These are phyloP conservation scores for Pyrenophora teres DNA, from an alignment of 2,329 filamentous ascomycete genomes.

Conservation along the genomic window DNA sequence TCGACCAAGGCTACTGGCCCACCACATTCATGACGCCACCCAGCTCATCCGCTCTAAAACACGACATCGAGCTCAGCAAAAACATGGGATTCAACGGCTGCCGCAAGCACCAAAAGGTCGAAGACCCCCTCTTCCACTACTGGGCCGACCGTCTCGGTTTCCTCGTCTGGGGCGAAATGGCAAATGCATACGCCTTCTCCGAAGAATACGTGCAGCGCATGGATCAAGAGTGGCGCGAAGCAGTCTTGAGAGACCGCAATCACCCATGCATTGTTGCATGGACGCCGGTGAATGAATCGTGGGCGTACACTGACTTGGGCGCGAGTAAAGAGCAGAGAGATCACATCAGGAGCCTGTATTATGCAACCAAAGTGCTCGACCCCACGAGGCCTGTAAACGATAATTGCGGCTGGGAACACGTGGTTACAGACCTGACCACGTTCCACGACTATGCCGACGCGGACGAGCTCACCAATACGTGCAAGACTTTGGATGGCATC, in stretches of 20 bases:
- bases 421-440: constrained; percentile 66
- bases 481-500: constrained; percentile 59
- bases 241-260: constrained; percentile 67
- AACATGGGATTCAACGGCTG: constrained; percentile 68
- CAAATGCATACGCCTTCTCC: constrained; percentile 67
- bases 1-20: constrained; percentile 69
- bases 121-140: constrained; percentile 65
- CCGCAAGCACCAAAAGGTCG: constrained; percentile 68
- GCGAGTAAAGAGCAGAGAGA: constrained; percentile 63
- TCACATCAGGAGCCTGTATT: constrained; percentile 67
- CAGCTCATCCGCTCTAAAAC: constrained; percentile 51
- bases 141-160: constrained; percentile 66
- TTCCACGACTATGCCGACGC: constrained; percentile 71
- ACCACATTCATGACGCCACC: constrained; percentile 65
- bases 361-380: constrained; percentile 68
- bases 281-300: constrained; percentile 69
- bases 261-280: constrained; percentile 68
- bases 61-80: constrained; percentile 62
- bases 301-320: constrained; percentile 66
- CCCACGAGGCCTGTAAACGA: constrained; percentile 69
- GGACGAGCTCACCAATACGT: constrained; percentile 60
- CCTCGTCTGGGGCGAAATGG: constrained; percentile 68
- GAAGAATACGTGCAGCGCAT: constrained; percentile 63
- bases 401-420: constrained; percentile 74
- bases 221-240: constrained; percentile 67